Conservation (phyloP, 176 grass and related monocot species). For the Guadua angustifolia region DNA sequence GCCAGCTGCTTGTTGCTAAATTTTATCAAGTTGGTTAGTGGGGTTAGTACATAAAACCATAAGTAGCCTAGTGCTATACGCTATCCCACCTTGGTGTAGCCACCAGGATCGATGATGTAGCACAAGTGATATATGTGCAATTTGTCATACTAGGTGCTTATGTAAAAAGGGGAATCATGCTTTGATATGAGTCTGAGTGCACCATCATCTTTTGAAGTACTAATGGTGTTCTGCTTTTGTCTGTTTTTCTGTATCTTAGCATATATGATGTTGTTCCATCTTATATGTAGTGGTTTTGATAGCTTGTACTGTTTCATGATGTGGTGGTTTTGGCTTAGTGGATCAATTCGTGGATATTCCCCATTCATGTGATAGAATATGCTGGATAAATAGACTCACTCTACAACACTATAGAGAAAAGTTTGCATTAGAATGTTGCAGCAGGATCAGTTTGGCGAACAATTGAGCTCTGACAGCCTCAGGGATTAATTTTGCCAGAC, state of each 20-base stretch:
- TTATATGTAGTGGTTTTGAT: neutral
- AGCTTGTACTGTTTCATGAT: neutral
- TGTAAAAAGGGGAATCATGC: neutral
- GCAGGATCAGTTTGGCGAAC: slow-evolving; percentile 11
- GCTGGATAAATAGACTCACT: slow-evolving; percentile 9
- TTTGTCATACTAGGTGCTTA: slow-evolving; percentile 12
- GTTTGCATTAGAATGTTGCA: slow-evolving; percentile 21
- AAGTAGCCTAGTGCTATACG: slow-evolving; percentile 29
- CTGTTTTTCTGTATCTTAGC: slow-evolving; percentile 13
- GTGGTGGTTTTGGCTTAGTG: slow-evolving; percentile 21
- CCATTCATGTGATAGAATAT: neutral
- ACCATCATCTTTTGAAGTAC: slow-evolving; percentile 26
- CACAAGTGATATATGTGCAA: neutral
- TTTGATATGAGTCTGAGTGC: neutral
- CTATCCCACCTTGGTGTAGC: slow-evolving; percentile 7
- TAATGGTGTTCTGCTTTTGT: neutral
- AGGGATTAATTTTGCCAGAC: neutral
- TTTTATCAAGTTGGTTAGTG: slow-evolving; percentile 34
- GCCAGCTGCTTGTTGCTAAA: neutral
- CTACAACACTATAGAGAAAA: neutral
- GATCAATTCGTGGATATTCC: slow-evolving; percentile 18
- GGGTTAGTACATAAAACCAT: slow-evolving; percentile 21
- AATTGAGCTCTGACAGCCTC: neutral
- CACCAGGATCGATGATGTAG: slow-evolving; percentile 18
- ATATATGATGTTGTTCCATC: slow-evolving; percentile 9